Evolutionary conservation across 2,329 filamentous ascomycete species (phyloP), one percentile per base, ranked within the genome.

Genomic region (Aspergillus felis): DNA sequence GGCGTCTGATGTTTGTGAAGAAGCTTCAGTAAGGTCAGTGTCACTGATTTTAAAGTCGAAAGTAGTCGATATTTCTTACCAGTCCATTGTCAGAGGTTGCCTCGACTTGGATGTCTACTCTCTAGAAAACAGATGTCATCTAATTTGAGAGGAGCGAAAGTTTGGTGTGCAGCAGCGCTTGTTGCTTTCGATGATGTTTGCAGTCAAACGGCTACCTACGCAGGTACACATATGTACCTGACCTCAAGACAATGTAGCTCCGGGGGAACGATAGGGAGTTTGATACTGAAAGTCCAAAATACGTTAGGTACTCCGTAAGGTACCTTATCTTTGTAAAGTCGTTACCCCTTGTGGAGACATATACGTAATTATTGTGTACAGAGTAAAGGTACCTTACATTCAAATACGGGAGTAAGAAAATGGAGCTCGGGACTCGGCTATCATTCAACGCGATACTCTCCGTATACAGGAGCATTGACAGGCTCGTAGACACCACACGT

Each of bases 1-100:
- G 71, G 56, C 73, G 69, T 57, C 76, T 71, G 56, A 78, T 71
- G 50, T 67, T 67, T 56, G 62, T 64, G 38, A 68, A 68, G 35
- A 72, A 67, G 48, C 72, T 75, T 53, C 20, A 56, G 28, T 42
- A 54, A 9, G 28, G 54, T 59, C 24, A 61, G 68, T 57, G 55
- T 48, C 32, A 51, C 41, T 17, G 25, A 53, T 28, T 32, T 56
- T 7, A 42, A 38, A 22, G 29, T 17, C 2, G 24, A 48, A 17
- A 38, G 25, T 47, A 35, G 20, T 27, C 5, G 53, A 17, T 27
- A 27, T 47, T 47, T 47, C 70, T 53, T 66, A 73, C 70, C 66
- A 68, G 62, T 74, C 71, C 71, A 74, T 74, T 17, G 10, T 47
- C 9, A 14, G 44, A 14, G 24, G 24, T 25, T 27, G 22, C 22